phyloP scores from a whole-genome alignment of 148 eudicot genomes.

The Diospyros lotus region DNA sequence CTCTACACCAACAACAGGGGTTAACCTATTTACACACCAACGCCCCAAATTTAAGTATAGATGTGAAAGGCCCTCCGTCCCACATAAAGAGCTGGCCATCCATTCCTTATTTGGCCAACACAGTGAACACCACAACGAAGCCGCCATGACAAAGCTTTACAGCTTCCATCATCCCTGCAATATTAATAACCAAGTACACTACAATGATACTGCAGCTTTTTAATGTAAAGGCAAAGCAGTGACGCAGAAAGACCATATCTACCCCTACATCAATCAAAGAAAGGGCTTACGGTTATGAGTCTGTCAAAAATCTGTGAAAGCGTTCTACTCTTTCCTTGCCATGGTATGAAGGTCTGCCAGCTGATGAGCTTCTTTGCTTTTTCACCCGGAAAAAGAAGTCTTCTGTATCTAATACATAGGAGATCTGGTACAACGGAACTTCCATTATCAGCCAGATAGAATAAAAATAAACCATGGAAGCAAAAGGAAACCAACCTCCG shows the following conservation, averaged over 20 bases:
- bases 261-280: slow-evolving; percentile 6
- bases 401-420: slow-evolving; percentile 83
- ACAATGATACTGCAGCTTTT: not conserved
- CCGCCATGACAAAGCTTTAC: slow-evolving; percentile 13
- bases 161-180: slow-evolving; percentile 13
- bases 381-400: slow-evolving; percentile 56
- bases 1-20: slow-evolving; percentile 11
- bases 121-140: slow-evolving; percentile 3
- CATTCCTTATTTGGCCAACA: slow-evolving; percentile 14
- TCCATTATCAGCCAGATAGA: slow-evolving; percentile 1
- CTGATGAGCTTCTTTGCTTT: slow-evolving; percentile 29
- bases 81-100: not conserved
- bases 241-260: not conserved
- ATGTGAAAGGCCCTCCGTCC: not conserved
- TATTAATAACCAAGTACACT: not conserved
- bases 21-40: slow-evolving; percentile 25
- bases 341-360: slow-evolving; percentile 16
- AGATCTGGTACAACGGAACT: slow-evolving; percentile 45
- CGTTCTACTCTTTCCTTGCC: slow-evolving; percentile 36
- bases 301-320: slow-evolving; percentile 46
- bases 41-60: not conserved
- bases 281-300: slow-evolving; percentile 15
- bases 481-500: not conserved
- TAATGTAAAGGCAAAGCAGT: not conserved
- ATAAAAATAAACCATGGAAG: not conserved